Conservation (phyloP, 2,329 filamentous ascomycete species). For the Exophiala sp. region DNA sequence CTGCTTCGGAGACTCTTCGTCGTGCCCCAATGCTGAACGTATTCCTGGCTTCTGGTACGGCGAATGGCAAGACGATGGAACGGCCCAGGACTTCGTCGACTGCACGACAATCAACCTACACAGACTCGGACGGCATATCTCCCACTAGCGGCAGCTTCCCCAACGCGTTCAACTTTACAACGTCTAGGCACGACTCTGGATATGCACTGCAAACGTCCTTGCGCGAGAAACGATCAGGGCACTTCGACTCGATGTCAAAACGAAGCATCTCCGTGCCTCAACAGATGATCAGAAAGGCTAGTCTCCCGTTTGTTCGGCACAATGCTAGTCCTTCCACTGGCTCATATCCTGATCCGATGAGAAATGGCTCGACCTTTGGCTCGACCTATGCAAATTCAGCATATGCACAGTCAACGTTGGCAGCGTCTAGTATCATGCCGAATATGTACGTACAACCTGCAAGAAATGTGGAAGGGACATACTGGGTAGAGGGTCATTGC, state of each 20-base stretch:
- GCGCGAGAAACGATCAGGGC: slow-evolving; percentile 88
- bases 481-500: slow-evolving; percentile 49
- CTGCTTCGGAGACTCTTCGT: slow-evolving; percentile 45
- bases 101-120: slow-evolving; percentile 52
- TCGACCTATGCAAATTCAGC: slow-evolving; percentile 49
- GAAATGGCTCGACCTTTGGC: slow-evolving; percentile 23
- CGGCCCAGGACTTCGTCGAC: slow-evolving; percentile 71
- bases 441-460: slow-evolving; percentile 36
- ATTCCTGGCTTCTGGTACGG: slow-evolving; percentile 70
- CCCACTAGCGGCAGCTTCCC: slow-evolving; percentile 77
- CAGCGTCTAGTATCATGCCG: slow-evolving; percentile 51
- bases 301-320: slow-evolving; percentile 68
- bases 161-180: slow-evolving; percentile 68
- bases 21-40: slow-evolving; percentile 81
- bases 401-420: slow-evolving; percentile 50
- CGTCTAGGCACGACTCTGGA: slow-evolving; percentile 88
- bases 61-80: slow-evolving; percentile 32
- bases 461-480: slow-evolving; percentile 40
- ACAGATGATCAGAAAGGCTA: slow-evolving; percentile 51
- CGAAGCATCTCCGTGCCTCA: slow-evolving; percentile 74
- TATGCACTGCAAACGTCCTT: slow-evolving; percentile 82
- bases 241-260: slow-evolving; percentile 78
- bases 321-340: slow-evolving; percentile 47
- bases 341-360: slow-evolving; percentile 41
- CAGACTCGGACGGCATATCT: slow-evolving; percentile 57